Conservation (phyloP, 2,329 filamentous ascomycete genomes). For the Lachnum nothofagi region DNA sequence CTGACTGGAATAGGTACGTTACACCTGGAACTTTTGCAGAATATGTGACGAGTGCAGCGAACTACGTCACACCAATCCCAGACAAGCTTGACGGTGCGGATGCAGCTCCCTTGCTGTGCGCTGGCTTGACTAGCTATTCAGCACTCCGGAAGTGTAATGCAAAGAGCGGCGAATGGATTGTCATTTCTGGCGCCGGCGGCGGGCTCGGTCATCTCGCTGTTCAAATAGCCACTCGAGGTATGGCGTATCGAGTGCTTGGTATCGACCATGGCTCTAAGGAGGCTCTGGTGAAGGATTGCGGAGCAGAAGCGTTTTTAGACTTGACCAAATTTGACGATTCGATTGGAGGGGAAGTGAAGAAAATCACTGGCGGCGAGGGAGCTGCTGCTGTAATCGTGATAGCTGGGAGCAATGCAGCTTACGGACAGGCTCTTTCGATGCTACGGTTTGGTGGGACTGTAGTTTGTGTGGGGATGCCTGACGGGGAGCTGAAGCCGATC, state of each 20-base stretch:
- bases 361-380: conserved; percentile 48
- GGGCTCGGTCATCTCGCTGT: conserved; percentile 57
- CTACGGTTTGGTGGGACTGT: conserved; percentile 42
- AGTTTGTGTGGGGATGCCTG: conserved; percentile 46
- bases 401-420: conserved; percentile 43
- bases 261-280: conserved; percentile 58
- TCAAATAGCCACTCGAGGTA: conserved; percentile 51
- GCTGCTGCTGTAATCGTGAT: conserved; percentile 56
- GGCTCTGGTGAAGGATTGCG: conserved; percentile 48
- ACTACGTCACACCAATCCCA: conserved; percentile 47
- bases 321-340: conserved; percentile 46
- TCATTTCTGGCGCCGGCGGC: conserved; percentile 54
- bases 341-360: conserved; percentile 48
- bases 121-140: conserved; percentile 60
- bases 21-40: background rate
- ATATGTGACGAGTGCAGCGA: background rate
- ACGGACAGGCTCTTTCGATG: conserved; percentile 41
- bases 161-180: conserved; percentile 37
- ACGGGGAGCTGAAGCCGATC: conserved; percentile 38
- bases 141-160: conserved; percentile 55
- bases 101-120: conserved; percentile 62
- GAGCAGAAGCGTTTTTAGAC: conserved; percentile 60
- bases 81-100: conserved; percentile 50
- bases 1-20: background rate
- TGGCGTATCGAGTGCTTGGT: conserved; percentile 59